Base-by-base conservation (phyloP, 371 early-diverging fungal genomes). In the Rhizomucor miehei region DNA sequence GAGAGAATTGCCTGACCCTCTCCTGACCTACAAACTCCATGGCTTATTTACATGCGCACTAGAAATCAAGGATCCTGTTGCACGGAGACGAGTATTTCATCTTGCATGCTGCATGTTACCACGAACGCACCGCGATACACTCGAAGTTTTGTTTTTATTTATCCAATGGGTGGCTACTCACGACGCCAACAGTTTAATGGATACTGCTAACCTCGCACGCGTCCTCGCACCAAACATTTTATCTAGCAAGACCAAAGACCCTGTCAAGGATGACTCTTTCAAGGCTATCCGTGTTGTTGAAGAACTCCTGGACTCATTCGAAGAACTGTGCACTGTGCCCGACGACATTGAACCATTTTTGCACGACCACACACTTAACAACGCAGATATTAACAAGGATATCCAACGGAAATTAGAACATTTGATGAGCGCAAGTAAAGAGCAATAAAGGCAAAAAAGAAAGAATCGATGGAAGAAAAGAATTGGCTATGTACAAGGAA, bases 211-310 rank as follows among this genome's bases (percentile, higher is more conserved):
- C 58, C 69, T 98, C 41, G 95, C 97, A 0, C 92, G 93, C 0
- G 94, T 98, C 1, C 89, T 98, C 48, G 88, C 96, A 9, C 98
- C 98, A 14, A 97, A 94, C 58, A 86, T 98, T 37, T 71, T 97
- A 41, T 91, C 90, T 48, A 84, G 89, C 13, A 91, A 90, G 51
- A 79, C 79, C 45, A 90, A 91, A 62, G 92, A 90, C 61, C 89
- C 91, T 11, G 71, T 81, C 17, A 86, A 89, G 48, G 89, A 89
- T 55, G 90, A 91, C 37, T 75, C 75, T 3, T 75, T 88, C 52
- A 77, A 85, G 44, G 87, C 92, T 0, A 90, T 93, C 52, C 79
- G 80, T 16, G 89, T 86, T 4, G 81, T 94, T 6, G 80, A 88
- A 69, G 82, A 82, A 59, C 66, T 95, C 17, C 66, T 93, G 56